Evolutionary conservation across 805 yeast genomes (phyloP).

Genomic region (Nakazawaea sp.): DNA sequence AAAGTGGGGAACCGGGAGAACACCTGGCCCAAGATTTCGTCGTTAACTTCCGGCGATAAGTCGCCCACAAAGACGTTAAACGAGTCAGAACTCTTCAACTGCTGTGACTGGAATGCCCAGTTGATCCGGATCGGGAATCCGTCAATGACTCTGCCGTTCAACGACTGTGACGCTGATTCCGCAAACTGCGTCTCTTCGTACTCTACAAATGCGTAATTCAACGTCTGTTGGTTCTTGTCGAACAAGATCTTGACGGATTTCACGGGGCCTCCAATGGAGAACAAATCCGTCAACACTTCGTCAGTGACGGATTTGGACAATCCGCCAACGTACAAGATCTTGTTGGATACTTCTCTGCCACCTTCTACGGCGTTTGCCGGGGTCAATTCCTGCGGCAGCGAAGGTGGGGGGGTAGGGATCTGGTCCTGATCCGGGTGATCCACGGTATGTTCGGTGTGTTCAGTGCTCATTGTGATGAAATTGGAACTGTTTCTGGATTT

Average conservation of each 20-base stretch:
- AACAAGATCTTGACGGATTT: conserved; percentile 62
- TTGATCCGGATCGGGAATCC: conserved; percentile 56
- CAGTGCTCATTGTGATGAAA: too few species aligned
- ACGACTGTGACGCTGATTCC: conserved; percentile 48
- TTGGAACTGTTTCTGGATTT: too few species aligned
- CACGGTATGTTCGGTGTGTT: too few species aligned
- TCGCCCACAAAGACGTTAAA: conserved; percentile 85
- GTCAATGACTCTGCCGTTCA: conserved; percentile 53
- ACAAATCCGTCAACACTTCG: conserved; percentile 51
- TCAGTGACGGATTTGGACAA: conserved; percentile 61
- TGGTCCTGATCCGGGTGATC: background rate
- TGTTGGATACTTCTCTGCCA: conserved; percentile 72
- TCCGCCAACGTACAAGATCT: conserved; percentile 72
- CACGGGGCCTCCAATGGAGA: conserved; percentile 55
- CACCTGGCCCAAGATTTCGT: conserved; percentile 54
- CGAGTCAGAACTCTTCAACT: conserved; percentile 43
- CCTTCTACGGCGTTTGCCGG: conserved; percentile 76
- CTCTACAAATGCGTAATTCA: conserved; percentile 81
- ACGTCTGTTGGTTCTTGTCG: conserved; percentile 69
- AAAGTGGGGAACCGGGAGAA: conserved; percentile 54
- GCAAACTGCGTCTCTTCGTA: conserved; percentile 55
- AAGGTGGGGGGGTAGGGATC: background rate
- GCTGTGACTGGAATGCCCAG: conserved; percentile 82
- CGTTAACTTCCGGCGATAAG: conserved; percentile 74
- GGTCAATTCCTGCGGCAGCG: conserved; percentile 18